Conservation (phyloP, 2,329 filamentous ascomycete species). For the Fusarium sp. region DNA sequence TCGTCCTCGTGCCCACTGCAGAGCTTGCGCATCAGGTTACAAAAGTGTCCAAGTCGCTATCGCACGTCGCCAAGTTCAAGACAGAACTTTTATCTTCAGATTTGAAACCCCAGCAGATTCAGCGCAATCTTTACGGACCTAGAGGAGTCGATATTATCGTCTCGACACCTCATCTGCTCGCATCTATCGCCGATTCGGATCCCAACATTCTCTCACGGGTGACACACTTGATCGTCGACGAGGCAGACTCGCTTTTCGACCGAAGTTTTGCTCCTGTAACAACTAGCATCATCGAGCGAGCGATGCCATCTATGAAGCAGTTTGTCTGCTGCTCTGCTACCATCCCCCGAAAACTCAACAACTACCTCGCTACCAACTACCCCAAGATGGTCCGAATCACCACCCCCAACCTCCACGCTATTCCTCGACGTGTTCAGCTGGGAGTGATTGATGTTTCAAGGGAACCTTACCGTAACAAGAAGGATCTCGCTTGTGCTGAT, state of each 20-base stretch:
- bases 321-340: slow-evolving; percentile 96
- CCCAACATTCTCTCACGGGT: slow-evolving; percentile 95
- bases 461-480: slow-evolving; percentile 95
- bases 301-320: slow-evolving; percentile 85
- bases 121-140: slow-evolving; percentile 85
- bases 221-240: slow-evolving; percentile 89
- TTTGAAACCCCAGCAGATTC: slow-evolving; percentile 83
- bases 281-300: slow-evolving; percentile 84
- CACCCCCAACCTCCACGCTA: slow-evolving; percentile 95
- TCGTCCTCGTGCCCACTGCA: slow-evolving; percentile 92
- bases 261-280: slow-evolving; percentile 91
- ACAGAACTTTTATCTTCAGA: slow-evolving; percentile 86
- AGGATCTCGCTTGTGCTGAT: slow-evolving; percentile 92
- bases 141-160: slow-evolving; percentile 88
- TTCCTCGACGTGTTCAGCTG: slow-evolving; percentile 93
- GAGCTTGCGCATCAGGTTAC: slow-evolving; percentile 94
- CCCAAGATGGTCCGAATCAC: slow-evolving; percentile 88
- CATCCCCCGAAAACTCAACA: slow-evolving; percentile 91
- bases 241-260: slow-evolving; percentile 96
- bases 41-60: slow-evolving; percentile 82
- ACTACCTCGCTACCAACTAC: slow-evolving; percentile 84
- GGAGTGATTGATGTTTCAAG: slow-evolving; percentile 93
- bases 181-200: slow-evolving; percentile 89
- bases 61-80: slow-evolving; percentile 89
- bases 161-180: slow-evolving; percentile 89